A percentile compares a stretch with the other conserved stretches of the same genome.
phyloP scores from a whole-genome alignment of 1,284 basidiomycete species.

The Malassezia dermatis region DNA sequence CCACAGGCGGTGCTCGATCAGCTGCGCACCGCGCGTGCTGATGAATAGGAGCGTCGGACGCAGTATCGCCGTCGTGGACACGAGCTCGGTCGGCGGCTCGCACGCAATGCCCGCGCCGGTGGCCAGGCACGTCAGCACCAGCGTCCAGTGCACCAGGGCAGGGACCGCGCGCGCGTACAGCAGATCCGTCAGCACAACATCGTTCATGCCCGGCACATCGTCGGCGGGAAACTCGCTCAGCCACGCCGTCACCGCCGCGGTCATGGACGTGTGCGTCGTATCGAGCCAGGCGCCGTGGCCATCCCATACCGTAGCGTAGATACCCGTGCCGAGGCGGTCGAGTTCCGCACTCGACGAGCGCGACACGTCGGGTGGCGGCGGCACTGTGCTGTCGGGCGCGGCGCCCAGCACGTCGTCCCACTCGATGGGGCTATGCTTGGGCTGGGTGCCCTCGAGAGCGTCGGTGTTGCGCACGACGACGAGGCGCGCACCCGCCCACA shows the following conservation, averaged over 20 bases:
- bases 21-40: constrained; percentile 23
- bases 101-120: constrained; percentile 34
- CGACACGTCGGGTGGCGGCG: constrained; percentile 6
- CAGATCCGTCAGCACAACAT: constrained; percentile 27
- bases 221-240: constrained; percentile 22
- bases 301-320: constrained; percentile 11
- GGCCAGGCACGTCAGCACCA: constrained; percentile 35
- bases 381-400: constrained; percentile 11
- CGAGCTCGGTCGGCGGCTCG: constrained; percentile 1
- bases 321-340: constrained; percentile 2
- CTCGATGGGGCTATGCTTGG: neutral
- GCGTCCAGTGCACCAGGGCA: constrained; percentile 22
- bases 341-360: constrained; percentile 3
- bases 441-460: neutral
- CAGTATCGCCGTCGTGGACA: neutral
- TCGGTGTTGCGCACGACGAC: neutral
- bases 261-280: constrained; percentile 11
- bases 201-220: constrained; percentile 29
- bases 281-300: constrained; percentile 3
- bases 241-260: constrained; percentile 24
- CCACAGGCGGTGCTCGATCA: constrained; percentile 25
- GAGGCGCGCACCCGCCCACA: neutral
- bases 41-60: constrained; percentile 32
- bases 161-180: constrained; percentile 12
- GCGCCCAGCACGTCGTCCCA: constrained; percentile 14